Conservation (phyloP, 176 grass and related monocot species). For the Sorghum bicolor region DNA sequence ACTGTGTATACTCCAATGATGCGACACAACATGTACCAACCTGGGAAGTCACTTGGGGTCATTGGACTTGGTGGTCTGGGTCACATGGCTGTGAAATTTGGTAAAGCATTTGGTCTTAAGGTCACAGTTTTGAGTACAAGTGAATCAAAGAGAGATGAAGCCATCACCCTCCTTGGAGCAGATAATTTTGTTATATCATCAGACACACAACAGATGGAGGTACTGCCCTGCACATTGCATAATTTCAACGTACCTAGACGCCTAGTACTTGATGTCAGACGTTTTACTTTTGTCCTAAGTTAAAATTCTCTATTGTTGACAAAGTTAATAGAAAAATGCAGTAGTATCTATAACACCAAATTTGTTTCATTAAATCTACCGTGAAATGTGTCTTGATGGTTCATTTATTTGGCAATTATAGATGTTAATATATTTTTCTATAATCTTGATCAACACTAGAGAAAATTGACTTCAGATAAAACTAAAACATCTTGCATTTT, state of each 20-base stretch:
- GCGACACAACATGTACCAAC: slow-evolving; percentile 79
- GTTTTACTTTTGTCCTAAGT: not conserved
- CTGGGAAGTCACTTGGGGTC: slow-evolving; percentile 70
- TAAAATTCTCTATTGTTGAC: not conserved
- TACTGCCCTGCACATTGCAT: not conserved
- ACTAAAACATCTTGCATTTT: not conserved
- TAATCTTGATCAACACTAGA: not conserved
- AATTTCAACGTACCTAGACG: not conserved
- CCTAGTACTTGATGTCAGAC: not conserved
- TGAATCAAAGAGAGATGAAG: slow-evolving; percentile 77
- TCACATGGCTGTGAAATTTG: slow-evolving; percentile 84
- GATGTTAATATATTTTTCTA: not conserved
- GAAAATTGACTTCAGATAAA: not conserved
- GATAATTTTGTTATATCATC: slow-evolving; percentile 84
- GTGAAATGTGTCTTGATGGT: not conserved
- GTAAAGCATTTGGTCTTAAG: slow-evolving; percentile 71
- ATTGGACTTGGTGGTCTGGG: slow-evolving; percentile 73
- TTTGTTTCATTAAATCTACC: not conserved
- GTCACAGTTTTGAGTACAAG: slow-evolving; percentile 74
- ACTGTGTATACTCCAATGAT: slow-evolving; percentile 79
- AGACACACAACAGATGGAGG: slow-evolving; percentile 68
- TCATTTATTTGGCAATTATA: not conserved
- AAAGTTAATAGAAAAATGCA: not conserved
- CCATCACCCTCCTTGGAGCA: slow-evolving; percentile 52
- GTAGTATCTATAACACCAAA: not conserved